Evolutionary conservation across 345 rosid species (phyloP).

Genomic region (Euphorbia pulcherrima): DNA sequence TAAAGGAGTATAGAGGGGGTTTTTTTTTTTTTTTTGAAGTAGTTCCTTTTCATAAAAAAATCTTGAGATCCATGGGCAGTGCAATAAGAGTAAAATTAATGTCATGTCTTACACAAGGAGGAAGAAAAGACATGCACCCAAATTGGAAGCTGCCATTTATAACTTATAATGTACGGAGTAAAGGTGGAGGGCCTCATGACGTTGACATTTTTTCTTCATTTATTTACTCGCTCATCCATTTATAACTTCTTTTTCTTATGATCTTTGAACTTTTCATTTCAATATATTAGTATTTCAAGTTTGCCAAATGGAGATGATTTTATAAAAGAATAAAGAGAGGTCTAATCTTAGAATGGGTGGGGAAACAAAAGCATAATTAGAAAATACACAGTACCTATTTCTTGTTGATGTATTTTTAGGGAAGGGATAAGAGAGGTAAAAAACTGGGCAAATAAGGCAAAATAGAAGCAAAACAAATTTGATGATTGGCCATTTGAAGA

Average conservation of each 20-base stretch:
- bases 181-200: constrained; percentile 9
- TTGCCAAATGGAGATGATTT: too few species aligned
- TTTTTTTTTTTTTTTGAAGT: too few species aligned
- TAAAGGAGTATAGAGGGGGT: neutral
- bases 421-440: constrained; percentile 4
- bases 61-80: constrained; percentile 18
- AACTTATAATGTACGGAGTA: neutral
- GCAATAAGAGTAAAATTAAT: constrained; percentile 8
- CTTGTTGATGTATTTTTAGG: neutral
- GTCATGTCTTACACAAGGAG: constrained; percentile 9
- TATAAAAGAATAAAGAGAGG: neutral
- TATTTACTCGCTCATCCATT: neutral
- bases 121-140: constrained; percentile 8
- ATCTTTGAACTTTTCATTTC: too few species aligned
- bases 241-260: too few species aligned
- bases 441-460: constrained; percentile 21
- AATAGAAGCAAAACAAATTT: neutral
- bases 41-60: constrained; percentile 9
- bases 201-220: neutral
- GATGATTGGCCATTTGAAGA: constrained; percentile 8
- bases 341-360: neutral
- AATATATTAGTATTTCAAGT: too few species aligned
- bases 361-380: neutral
- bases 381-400: neutral
- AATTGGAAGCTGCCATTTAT: constrained; percentile 7